Evolutionary conservation across 1,284 basidiomycete genomes (phyloP).

Genomic region (Cryptococcus jaspeensis): DNA sequence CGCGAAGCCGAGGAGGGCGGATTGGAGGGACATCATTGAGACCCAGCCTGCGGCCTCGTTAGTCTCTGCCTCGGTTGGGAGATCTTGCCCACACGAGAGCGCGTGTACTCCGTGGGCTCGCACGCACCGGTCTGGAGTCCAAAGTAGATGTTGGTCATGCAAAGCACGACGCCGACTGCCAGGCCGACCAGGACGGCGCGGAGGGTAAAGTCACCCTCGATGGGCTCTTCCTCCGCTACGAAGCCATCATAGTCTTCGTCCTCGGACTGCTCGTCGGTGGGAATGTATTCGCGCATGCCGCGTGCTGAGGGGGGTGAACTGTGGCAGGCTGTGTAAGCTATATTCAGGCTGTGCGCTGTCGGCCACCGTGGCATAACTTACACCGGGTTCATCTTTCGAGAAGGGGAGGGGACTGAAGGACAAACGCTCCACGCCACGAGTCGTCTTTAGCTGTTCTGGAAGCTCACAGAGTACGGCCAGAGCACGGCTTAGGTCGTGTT

Average conservation of each 20-base stretch:
- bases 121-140: conserved; percentile 48
- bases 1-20: conserved; percentile 85
- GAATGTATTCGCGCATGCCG: conserved; percentile 18
- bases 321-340: background rate
- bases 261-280: conserved; percentile 6
- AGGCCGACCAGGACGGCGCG: conserved; percentile 49
- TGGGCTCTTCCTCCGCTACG: conserved; percentile 19
- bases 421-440: too few species aligned
- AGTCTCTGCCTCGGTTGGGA: background rate
- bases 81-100: too few species aligned
- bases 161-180: conserved; percentile 46
- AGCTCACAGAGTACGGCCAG: too few species aligned
- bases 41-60: conserved; percentile 46
- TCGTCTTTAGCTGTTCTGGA: too few species aligned
- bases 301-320: conserved; percentile 24
- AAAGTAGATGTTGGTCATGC: conserved; percentile 53
- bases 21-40: conserved; percentile 85
- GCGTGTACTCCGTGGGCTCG: background rate
- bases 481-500: too few species aligned
- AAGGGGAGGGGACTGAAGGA: too few species aligned
- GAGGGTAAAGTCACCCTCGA: conserved; percentile 46
- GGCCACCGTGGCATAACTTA: background rate
- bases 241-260: conserved; percentile 22
- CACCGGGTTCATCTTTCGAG: conserved; percentile 23
- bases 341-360: background rate